Evolutionary conservation across 2,329 filamentous ascomycete genomes (phyloP).

Genomic region (Aspergillus pseudoterreus): DNA sequence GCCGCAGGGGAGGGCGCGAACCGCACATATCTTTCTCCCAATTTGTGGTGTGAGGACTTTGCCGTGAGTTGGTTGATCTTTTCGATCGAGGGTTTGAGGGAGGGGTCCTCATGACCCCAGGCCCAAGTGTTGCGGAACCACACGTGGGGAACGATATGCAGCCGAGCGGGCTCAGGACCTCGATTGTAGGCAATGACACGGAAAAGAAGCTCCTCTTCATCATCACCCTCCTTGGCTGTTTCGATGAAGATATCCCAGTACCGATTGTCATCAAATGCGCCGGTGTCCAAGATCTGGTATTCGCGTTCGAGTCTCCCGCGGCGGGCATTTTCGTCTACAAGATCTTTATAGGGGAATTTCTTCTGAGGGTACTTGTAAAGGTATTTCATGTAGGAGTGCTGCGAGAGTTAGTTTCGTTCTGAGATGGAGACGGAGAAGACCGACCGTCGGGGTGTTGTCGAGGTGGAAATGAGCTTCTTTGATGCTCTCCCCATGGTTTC

Average conservation of each 20-base stretch:
- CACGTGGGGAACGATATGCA: conserved; percentile 91
- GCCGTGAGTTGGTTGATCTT: conserved; percentile 63
- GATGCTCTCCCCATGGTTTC: conserved; percentile 94
- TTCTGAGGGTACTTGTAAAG: conserved; percentile 96
- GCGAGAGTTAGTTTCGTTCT: neutral
- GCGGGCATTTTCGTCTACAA: conserved; percentile 77
- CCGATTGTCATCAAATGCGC: conserved; percentile 77
- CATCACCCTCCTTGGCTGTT: conserved; percentile 88
- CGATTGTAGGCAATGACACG: conserved; percentile 95
- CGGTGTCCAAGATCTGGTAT: conserved; percentile 89
- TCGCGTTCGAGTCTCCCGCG: conserved; percentile 74
- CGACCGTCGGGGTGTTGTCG: conserved; percentile 79
- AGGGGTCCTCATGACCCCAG: conserved; percentile 75
- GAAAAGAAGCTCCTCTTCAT: conserved; percentile 87
- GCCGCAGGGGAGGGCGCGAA: conserved; percentile 87
- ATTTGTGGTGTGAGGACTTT: conserved; percentile 71
- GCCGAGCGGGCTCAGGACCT: conserved; percentile 80
- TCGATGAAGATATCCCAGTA: conserved; percentile 99
- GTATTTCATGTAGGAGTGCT: conserved; percentile 99
- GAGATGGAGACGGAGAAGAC: conserved; percentile 9
- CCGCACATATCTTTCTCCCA: conserved; percentile 79
- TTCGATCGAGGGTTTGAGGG: conserved; percentile 76
- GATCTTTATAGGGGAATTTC: conserved; percentile 85
- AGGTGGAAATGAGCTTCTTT: conserved; percentile 96
- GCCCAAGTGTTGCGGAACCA: conserved; percentile 98